phyloP scores from a whole-genome alignment of 441 rosid species.

The Pelargonium myrrhifolium region DNA sequence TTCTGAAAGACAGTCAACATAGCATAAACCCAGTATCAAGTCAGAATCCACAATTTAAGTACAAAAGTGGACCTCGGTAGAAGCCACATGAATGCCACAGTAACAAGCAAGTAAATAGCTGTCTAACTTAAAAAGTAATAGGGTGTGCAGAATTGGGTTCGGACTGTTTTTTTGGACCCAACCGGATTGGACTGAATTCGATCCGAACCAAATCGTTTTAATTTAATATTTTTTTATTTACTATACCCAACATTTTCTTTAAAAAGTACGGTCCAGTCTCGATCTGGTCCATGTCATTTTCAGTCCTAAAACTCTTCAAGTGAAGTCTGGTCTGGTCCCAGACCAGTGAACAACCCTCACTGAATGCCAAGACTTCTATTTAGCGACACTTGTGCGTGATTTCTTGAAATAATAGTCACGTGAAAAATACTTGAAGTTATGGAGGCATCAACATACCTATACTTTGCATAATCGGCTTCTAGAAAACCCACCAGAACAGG shows the following conservation, averaged over 20 bases:
- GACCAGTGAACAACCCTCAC: too few relatives aligned
- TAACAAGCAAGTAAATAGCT: not conserved
- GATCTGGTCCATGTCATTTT: too few relatives aligned
- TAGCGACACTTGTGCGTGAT: not conserved
- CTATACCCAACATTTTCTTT: too few relatives aligned
- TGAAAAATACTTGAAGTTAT: not conserved
- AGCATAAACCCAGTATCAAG: not conserved
- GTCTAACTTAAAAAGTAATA: not conserved
- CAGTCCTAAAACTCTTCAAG: too few relatives aligned
- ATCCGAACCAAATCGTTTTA: too few relatives aligned
- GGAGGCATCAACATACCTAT: slow-evolving; percentile 49
- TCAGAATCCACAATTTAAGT: slow-evolving; percentile 1
- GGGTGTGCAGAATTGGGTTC: too few relatives aligned
- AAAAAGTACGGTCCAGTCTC: too few relatives aligned
- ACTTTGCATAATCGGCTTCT: slow-evolving; percentile 92
- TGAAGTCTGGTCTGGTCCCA: too few relatives aligned
- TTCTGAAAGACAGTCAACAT: not conserved
- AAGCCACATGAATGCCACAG: not conserved
- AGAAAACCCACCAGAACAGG: slow-evolving; percentile 92
- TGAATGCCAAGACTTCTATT: not conserved
- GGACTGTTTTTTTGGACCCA: too few relatives aligned
- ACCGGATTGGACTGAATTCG: too few relatives aligned
- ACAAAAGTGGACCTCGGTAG: not conserved
- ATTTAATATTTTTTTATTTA: too few relatives aligned
- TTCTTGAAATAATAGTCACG: not conserved